Conservation (phyloP, 73 alveolate genomes). For the Paraurostyla sp. region DNA sequence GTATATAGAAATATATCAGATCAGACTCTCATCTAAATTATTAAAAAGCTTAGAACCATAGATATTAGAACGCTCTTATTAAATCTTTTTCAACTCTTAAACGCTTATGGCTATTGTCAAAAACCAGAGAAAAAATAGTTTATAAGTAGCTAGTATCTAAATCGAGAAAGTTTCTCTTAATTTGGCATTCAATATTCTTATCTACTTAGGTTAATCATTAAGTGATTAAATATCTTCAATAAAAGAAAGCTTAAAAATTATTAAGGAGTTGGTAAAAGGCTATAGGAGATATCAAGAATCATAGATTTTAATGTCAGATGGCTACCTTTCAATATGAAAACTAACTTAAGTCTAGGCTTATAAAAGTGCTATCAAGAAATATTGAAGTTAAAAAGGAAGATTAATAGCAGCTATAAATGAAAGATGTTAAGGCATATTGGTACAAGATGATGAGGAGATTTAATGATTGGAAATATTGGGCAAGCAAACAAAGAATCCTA, state of each 20-base stretch:
- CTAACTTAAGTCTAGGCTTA: neutral
- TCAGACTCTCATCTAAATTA: neutral
- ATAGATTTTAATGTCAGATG: neutral
- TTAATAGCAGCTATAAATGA: neutral
- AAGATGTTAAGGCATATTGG: conserved; percentile 1
- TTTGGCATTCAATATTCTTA: neutral
- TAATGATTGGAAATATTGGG: neutral
- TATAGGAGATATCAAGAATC: neutral
- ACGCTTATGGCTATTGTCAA: neutral
- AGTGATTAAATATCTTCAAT: neutral
- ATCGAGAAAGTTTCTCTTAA: neutral
- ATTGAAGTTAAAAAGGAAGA: neutral
- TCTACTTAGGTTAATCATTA: neutral
- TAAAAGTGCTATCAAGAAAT: neutral
- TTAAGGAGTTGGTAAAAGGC: neutral
- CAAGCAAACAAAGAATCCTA: neutral
- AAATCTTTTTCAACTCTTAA: neutral
- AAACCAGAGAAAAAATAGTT: neutral
- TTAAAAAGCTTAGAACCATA: neutral
- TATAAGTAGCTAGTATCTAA: neutral
- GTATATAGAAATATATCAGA: neutral
- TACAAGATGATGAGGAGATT: neutral
- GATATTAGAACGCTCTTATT: neutral
- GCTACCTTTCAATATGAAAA: neutral
- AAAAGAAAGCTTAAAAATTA: neutral